Base-by-base conservation (phyloP, 345 rosid species). In the Pseudoturritis turrita region DNA sequence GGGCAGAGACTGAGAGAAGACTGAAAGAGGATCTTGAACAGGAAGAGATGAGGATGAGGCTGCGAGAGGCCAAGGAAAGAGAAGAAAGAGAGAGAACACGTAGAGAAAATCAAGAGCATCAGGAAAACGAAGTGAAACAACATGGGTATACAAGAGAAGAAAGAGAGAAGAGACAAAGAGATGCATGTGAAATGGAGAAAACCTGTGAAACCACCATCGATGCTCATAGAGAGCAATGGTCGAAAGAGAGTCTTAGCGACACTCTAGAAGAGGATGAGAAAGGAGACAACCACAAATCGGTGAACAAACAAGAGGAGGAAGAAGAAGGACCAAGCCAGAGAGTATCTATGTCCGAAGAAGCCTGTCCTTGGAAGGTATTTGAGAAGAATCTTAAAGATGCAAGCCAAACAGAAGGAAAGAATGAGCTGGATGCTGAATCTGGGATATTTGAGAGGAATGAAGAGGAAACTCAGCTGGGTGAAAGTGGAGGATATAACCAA, bases 1-100 rank as follows among this genome's bases (percentile, higher is more conserved):
- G 50, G 55, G 85, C 80, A 33, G 88, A 76, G 76, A 75, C 31
- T 43, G 80, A 77, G 72, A 81, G 63, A 70, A 80, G 78, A 74
- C 59, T 70, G 44, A 68, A 76, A 64, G 82, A 70, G 65, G 79
- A 59, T 64, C 17, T 21, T 59, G 79, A 74, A 68, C 76, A 50
- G 36, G 81, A 71, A 57, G 82, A 71, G 51, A 28, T 12, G 39
- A 31, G 17, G 59, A 68, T 54, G 69, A 67, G 57, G 49, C 73
- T 52, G 21, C 74, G 65, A 50, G 82, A 71, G 60, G 77, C 73
- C 45, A 43, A 11, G 7, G 80, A 60, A 68, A 70, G 37, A 56
- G 86, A 79, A 78, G 79, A 67, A 29, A 33, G 6, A 60, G 80
- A 72, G 66, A 67, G 68, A 55, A 17, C 66, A 8, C 65, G 57